Evolutionary conservation across 1,284 basidiomycete genomes (phyloP), one percentile per base, ranked within the genome.

Genomic region (Chondrostereum purpureum): DNA sequence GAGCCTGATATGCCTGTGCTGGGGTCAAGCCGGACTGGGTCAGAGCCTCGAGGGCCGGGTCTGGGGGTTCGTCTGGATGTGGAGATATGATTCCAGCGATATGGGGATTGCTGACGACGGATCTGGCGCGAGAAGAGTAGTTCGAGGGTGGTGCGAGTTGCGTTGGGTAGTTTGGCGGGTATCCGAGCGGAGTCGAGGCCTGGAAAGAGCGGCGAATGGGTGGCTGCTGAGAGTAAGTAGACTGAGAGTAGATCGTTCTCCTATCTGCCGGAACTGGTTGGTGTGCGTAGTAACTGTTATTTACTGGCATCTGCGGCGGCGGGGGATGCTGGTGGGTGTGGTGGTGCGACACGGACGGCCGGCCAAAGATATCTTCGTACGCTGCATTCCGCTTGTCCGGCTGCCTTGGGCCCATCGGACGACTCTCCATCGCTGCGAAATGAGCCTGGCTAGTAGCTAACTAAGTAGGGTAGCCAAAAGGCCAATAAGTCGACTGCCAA

Each of bases 331-430:
- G 59, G 42, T 51, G 49, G 23, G 63, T 58, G 43, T 73, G 72
- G 56, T 80, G 80, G 59, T 82, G 80, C 31, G 68, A 55, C 35
- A 70, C 64, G 49, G 75, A 77, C 39, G 86, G 81, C 17, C 88
- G 75, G 24, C 86, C 84, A 62, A 91, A 91, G 63, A 91, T 88
- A 57, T 81, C 78, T 62, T 88, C 83, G 68, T 87, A 91, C 33
- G 88, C 88, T 47, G 77, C 75, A 60, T 77, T 69, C 46, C 85
- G 80, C 59, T 86, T 86, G 69, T 86, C 83, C 23, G 79, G 79
- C 53, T 78, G 78, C 49, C 83, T 75, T 50, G 83, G 82, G 45
- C 83, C 83, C 53, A 77, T 60, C 41, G 83, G 82, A 58, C 74
- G 73, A n/a, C n/a, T n/a, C 62, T 84, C 81, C 83, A 85, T 85